Evolutionary conservation across 2,329 filamentous ascomycete genomes (phyloP), one percentile per base, ranked within the genome.

Genomic region (Colletotrichum plurivorum): DNA sequence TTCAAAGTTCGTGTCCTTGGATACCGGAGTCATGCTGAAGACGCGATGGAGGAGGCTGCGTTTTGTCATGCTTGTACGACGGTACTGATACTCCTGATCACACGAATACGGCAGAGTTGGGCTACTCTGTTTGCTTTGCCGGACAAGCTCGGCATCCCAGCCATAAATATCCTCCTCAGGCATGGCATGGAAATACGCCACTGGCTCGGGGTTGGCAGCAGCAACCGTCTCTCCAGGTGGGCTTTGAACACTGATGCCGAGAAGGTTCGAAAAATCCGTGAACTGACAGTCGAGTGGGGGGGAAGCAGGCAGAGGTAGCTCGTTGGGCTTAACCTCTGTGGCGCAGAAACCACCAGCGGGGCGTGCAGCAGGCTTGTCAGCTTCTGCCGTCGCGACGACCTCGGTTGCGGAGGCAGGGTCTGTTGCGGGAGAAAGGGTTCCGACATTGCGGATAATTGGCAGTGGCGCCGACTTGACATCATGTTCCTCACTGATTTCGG

Each of bases 121-220:
- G n/a, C 66, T 60, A 18, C 31, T 56, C 13, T 53, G 64, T 49
- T 36, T 61, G 22, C 60, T 65, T 52, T 74, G 76, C 22, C 78
- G 77, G 10, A 82, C 78, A 20, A 84, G 78, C 71, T 85, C 85
- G 10, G 84, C 85, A 67, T 88, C 85, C 87, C 86, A 89, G 13
- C 87, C 86, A 64, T 88, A 88, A 5, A 82, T 72, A 63, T 88
- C 85, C 2, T 79, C 75, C 6, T 76, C 76, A 4, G 77, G 76
- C 15, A 74, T 74, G 9, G 74, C 67, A 57, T 71, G 73, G 6
- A 71, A 75, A 51, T 75, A 77, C 5, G 75, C 59, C 5, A 76
- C 76, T 1, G 76, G 76, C 6, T 77, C 77, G 2, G 76, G 75
- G 46, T 76, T 76, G 31, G 75, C 71, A 39, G 76, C 67, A n/a